These are phyloP conservation scores for Trichodelitschia bisporula DNA, from an alignment of 495 filamentous ascomycete species.

Conservation along the genomic window DNA sequence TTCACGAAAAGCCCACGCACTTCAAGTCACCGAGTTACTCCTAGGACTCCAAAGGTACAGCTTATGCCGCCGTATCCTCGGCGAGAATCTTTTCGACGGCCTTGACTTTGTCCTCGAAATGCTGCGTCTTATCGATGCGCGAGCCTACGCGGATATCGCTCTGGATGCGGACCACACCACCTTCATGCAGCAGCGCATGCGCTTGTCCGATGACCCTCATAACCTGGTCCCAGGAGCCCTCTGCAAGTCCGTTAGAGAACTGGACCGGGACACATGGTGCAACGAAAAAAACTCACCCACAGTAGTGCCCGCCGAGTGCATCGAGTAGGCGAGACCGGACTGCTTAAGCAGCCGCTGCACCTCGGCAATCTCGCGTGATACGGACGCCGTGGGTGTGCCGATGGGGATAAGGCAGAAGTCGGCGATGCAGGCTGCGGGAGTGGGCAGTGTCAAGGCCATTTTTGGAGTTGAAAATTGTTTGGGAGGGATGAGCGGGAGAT, in stretches of 20 bases:
- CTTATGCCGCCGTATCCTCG: slow-evolving; percentile 19
- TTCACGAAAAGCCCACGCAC: too few relatives aligned
- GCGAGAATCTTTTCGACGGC: slow-evolving; percentile 33
- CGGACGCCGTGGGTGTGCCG: slow-evolving; percentile 58
- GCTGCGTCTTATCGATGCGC: slow-evolving; percentile 46
- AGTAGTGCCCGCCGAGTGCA: slow-evolving; percentile 71
- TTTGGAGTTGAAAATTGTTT: too few relatives aligned
- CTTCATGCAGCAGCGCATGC: slow-evolving; percentile 59
- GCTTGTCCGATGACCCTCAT: slow-evolving; percentile 78
- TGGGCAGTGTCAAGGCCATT: too few relatives aligned
- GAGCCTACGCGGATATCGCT: slow-evolving; percentile 72
- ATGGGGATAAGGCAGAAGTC: slow-evolving; percentile 26
- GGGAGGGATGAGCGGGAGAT: too few relatives aligned
- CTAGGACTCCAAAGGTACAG: too few relatives aligned
- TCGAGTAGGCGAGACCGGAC: slow-evolving; percentile 54
- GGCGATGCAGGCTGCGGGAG: slow-evolving; percentile 15
- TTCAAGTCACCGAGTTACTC: too few relatives aligned
- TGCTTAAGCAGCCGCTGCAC: slow-evolving; percentile 68
- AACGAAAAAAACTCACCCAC: slow-evolving; percentile 34
- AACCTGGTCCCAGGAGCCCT: slow-evolving; percentile 79
- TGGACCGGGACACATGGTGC: too few relatives aligned
- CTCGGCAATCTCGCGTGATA: slow-evolving; percentile 65
- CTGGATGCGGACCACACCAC: slow-evolving; percentile 64
- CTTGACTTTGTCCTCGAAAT: slow-evolving; percentile 38
- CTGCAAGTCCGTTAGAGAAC: slow-evolving; percentile 13